Conservation (phyloP, 257 asterid species). For the Nyctanthes arbortristis region DNA sequence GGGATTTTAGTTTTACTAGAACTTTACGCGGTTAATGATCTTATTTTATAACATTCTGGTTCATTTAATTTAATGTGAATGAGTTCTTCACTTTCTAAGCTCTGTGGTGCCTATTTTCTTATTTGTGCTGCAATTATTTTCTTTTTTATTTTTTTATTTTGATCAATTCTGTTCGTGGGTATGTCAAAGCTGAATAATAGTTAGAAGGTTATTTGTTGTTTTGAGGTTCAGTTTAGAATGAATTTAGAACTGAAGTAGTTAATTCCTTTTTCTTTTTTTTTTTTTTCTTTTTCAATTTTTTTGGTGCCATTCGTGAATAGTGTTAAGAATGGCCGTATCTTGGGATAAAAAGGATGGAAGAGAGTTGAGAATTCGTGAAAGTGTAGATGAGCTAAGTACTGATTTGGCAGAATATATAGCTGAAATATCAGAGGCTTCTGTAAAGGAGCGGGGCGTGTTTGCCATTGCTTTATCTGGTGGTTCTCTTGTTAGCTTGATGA, state of each 20-base stretch:
- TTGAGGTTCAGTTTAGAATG: background rate
- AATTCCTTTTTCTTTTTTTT: slow-evolving; percentile 2
- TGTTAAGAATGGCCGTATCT: slow-evolving; percentile 62
- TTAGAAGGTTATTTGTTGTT: background rate
- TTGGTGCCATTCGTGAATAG: slow-evolving; percentile 23
- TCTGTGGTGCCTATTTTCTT: no score
- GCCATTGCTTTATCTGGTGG: slow-evolving; percentile 93
- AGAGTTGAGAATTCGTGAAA: slow-evolving; percentile 69
- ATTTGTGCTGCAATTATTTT: no score
- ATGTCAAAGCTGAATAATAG: background rate
- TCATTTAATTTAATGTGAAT: background rate
- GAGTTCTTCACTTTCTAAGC: no score
- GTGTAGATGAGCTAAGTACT: slow-evolving; percentile 60
- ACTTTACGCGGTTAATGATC: slow-evolving; percentile 17
- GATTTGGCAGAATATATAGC: slow-evolving; percentile 90
- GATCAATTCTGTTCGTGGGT: slow-evolving; percentile 24
- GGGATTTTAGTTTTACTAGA: background rate
- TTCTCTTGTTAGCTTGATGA: slow-evolving; percentile 72
- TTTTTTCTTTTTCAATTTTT: no score
- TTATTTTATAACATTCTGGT: slow-evolving; percentile 19
- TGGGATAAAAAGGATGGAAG: slow-evolving; percentile 54
- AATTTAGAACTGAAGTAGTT: background rate
- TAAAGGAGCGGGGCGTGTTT: slow-evolving; percentile 83
- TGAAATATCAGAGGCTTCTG: slow-evolving; percentile 80
- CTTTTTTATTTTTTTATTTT: slow-evolving; percentile 3